These are phyloP conservation scores for Neckera pumila DNA, from an alignment of 225 moss, liverwort and hornwort species.

Conservation along the genomic window DNA sequence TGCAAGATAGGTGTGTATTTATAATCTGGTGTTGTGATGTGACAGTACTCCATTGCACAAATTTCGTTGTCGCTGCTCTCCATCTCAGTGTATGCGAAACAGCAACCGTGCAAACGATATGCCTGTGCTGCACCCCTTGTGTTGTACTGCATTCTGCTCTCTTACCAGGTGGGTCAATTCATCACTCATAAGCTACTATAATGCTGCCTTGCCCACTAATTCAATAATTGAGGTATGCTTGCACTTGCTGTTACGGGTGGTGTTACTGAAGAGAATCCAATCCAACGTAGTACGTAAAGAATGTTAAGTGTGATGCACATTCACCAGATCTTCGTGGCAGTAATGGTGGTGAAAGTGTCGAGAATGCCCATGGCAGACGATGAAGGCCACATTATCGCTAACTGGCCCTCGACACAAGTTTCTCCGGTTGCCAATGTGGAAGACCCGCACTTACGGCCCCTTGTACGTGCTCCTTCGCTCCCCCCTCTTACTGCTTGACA, in stretches of 20 bases:
- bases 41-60: slow-evolving; percentile 50
- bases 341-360: slow-evolving; percentile 52
- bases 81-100: slow-evolving; percentile 48
- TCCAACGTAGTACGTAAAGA: background rate
- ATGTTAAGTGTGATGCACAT: background rate
- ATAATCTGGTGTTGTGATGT: background rate
- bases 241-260: background rate
- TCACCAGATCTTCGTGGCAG: slow-evolving; percentile 41
- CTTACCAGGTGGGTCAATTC: slow-evolving; percentile 37
- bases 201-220: background rate
- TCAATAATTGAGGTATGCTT: background rate
- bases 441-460: slow-evolving; percentile 35
- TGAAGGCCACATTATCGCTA: slow-evolving; percentile 51
- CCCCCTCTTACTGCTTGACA: background rate
- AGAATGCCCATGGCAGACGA: slow-evolving; percentile 62
- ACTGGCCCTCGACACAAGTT: slow-evolving; percentile 54
- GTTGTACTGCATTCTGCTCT: slow-evolving; percentile 55
- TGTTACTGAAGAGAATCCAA: background rate
- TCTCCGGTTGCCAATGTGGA: slow-evolving; percentile 40
- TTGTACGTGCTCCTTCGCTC: slow-evolving; percentile 13
- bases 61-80: slow-evolving; percentile 45
- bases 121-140: slow-evolving; percentile 53
- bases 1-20: background rate
- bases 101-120: slow-evolving; percentile 38
- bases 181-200: background rate